phyloP scores from a whole-genome alignment of 2,329 filamentous ascomycete genomes.

The Colletotrichum truncatum region DNA sequence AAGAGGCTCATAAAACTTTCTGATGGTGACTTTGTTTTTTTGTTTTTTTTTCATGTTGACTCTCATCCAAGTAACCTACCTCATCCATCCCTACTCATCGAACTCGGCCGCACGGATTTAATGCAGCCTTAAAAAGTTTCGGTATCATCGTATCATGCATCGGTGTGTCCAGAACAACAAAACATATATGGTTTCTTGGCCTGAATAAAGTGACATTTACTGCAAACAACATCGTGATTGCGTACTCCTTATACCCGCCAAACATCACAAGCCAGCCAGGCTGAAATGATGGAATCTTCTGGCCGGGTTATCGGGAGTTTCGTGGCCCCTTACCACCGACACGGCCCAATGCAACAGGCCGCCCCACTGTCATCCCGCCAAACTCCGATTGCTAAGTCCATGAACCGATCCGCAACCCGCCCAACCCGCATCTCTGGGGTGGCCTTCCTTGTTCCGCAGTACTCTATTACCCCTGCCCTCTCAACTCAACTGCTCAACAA shows the following conservation, averaged over 20 bases:
- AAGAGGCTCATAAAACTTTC: too few relatives aligned
- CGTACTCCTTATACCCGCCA: neutral
- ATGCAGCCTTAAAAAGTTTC: neutral
- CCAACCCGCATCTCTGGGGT: neutral
- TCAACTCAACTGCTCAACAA: constrained; percentile 29
- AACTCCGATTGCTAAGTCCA: constrained; percentile 31
- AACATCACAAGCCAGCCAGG: neutral
- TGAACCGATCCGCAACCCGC: constrained; percentile 17
- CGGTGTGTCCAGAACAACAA: neutral
- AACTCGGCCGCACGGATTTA: neutral
- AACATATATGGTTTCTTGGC: too few relatives aligned
- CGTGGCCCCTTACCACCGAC: constrained; percentile 12
- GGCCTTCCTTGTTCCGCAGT: neutral
- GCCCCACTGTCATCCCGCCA: constrained; percentile 21
- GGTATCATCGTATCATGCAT: constrained; percentile 13
- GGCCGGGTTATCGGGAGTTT: constrained; percentile 1
- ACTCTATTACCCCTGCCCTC: constrained; percentile 6
- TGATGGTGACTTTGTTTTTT: too few relatives aligned
- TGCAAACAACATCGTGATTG: neutral
- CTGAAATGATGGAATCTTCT: neutral
- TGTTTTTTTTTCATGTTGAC: too few relatives aligned
- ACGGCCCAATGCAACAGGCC: constrained; percentile 19
- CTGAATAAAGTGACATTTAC: too few relatives aligned
- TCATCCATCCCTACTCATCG: neutral
- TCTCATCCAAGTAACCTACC: too few relatives aligned